Evolutionary conservation across 306 rosid genomes (phyloP).

Genomic region (Rosa lucieae): DNA sequence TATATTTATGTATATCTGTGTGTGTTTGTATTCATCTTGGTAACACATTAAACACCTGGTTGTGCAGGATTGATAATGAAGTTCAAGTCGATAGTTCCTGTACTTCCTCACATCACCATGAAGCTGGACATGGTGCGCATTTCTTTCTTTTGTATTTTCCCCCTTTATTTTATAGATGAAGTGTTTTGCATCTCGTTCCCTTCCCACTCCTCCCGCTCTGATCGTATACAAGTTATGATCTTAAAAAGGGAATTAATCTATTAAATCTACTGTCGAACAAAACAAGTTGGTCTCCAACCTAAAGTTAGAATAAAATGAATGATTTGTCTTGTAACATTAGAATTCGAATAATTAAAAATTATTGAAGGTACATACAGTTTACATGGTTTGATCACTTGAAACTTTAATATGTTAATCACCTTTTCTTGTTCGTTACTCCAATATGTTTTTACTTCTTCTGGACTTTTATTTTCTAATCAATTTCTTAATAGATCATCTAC

Average conservation of each 20-base stretch:
- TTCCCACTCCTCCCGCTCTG: background rate
- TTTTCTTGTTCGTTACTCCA: background rate
- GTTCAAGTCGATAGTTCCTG: conserved; percentile 58
- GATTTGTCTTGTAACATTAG: background rate
- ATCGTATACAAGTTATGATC: background rate
- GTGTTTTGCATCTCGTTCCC: background rate
- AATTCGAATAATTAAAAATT: background rate
- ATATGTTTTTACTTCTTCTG: background rate
- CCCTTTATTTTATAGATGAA: background rate
- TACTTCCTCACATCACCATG: conserved; percentile 52
- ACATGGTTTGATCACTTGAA: background rate
- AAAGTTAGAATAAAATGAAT: background rate
- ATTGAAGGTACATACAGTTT: background rate
- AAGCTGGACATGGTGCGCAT: conserved; percentile 53
- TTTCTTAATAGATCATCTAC: background rate
- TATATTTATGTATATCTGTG: background rate
- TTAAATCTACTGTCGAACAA: background rate
- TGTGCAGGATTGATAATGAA: conserved; percentile 74
- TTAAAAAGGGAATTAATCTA: background rate
- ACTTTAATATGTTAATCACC: background rate
- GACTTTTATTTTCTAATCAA: background rate
- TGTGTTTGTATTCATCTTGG: conserved; percentile 2
- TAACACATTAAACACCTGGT: conserved; percentile 16
- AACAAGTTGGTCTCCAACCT: background rate
- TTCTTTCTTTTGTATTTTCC: conserved; percentile 8